Percentiles rank a stretch among this genome's conserved stretches.
These are phyloP conservation scores for Wickerhamomyces bisporus DNA, from an alignment of 805 yeast genomes.

Conservation along the genomic window DNA sequence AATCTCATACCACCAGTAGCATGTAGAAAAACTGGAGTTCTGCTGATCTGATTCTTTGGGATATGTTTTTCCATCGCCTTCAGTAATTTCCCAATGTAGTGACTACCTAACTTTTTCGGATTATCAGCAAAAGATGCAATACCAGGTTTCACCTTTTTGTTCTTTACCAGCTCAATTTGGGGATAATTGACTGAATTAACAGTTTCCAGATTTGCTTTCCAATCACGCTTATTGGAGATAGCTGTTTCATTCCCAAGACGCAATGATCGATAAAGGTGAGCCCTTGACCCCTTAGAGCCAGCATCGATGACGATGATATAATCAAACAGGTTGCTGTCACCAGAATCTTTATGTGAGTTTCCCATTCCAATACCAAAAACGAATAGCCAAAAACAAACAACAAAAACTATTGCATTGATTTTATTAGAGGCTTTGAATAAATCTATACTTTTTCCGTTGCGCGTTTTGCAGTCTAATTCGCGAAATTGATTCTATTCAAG, in stretches of 20 bases:
- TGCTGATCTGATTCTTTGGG: constrained; percentile 51
- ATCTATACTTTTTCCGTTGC: too few species aligned
- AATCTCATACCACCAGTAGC: constrained; percentile 68
- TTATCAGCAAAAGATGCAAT: constrained; percentile 43
- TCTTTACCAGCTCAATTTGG: constrained; percentile 12
- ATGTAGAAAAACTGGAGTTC: constrained; percentile 67
- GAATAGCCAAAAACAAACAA: too few species aligned
- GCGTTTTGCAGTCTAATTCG: too few species aligned
- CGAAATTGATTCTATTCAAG: too few species aligned
- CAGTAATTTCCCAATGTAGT: constrained; percentile 46
- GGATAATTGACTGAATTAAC: constrained; percentile 4
- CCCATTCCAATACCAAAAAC: too few species aligned
- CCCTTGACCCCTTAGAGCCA: constrained; percentile 63
- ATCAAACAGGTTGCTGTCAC: constrained; percentile 40
- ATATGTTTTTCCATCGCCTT: constrained; percentile 43
- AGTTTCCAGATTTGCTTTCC: constrained; percentile 4
- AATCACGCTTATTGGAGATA: constrained; percentile 4
- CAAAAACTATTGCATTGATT: too few species aligned
- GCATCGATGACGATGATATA: constrained; percentile 60
- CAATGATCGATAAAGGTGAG: constrained; percentile 40
- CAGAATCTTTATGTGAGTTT: background rate
- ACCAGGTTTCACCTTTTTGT: constrained; percentile 44
- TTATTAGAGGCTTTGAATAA: too few species aligned
- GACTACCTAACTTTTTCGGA: constrained; percentile 47
- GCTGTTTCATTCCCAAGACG: constrained; percentile 1